phyloP scores from a whole-genome alignment of 352 stramenopile genomes.

The Globisporangium parvum region DNA sequence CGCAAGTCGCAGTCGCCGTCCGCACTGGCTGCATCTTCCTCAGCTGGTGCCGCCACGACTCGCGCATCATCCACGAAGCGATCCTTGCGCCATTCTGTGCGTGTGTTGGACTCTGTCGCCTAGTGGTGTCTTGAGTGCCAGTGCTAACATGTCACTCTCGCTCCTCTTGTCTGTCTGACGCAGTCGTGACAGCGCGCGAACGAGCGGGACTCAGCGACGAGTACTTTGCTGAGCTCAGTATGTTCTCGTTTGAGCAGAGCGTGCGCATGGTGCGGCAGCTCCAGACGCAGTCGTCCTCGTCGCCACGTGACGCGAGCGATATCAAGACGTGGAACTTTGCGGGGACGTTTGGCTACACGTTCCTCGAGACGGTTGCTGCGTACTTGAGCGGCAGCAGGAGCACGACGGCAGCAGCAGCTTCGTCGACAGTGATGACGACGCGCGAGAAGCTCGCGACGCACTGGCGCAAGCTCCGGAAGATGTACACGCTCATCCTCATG shows the following conservation, averaged over 20 bases:
- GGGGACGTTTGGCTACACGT: conserved; percentile 65
- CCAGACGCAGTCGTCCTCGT: conserved; percentile 10
- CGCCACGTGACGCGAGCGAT: conserved; percentile 7
- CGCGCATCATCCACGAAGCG: conserved; percentile 55
- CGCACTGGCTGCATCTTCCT: conserved; percentile 72
- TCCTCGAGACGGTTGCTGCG: conserved; percentile 36
- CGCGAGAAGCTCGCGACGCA: conserved; percentile 17
- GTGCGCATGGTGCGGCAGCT: conserved; percentile 44
- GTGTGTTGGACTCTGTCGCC: conserved; percentile 1
- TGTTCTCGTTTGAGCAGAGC: conserved; percentile 62
- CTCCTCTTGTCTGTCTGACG: not conserved
- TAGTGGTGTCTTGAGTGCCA: not conserved
- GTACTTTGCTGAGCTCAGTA: conserved; percentile 36
- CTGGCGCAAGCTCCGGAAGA: conserved; percentile 62
- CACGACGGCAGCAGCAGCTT: not conserved
- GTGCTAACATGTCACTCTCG: not conserved
- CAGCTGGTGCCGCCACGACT: conserved; percentile 60
- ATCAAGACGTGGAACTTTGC: conserved; percentile 22
- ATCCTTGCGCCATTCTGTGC: conserved; percentile 55
- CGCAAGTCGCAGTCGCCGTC: conserved; percentile 58
- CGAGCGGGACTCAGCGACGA: conserved; percentile 14
- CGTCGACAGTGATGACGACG: not conserved
- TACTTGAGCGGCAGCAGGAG: conserved; percentile 6
- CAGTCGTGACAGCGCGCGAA: conserved; percentile 20
- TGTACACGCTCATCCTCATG: conserved; percentile 83